These are phyloP conservation scores for Nephelium lappaceum DNA, from an alignment of 345 rosid genomes.

Conservation along the genomic window DNA sequence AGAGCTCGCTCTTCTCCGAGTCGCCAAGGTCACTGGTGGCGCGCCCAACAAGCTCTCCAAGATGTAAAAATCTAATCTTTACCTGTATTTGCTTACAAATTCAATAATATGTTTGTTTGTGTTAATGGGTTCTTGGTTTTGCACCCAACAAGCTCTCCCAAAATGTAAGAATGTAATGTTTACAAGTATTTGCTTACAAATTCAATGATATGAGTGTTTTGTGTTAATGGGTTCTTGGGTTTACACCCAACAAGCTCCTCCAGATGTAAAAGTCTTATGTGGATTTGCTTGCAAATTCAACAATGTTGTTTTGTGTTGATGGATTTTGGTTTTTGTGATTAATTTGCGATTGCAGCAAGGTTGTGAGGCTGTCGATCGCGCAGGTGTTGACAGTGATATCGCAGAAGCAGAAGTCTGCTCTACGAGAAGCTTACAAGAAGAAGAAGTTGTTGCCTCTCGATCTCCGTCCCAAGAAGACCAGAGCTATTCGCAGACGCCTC, in stretches of 20 bases:
- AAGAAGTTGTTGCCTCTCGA: constrained; percentile 59
- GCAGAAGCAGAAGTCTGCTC: constrained; percentile 50
- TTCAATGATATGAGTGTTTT: neutral
- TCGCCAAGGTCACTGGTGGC: constrained; percentile 69
- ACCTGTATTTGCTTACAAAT: neutral
- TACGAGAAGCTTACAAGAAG: constrained; percentile 52
- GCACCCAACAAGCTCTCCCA: constrained; percentile 67
- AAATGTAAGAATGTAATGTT: constrained; percentile 39
- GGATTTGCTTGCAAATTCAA: neutral
- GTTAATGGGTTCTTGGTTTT: constrained; percentile 49
- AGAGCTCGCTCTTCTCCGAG: constrained; percentile 67
- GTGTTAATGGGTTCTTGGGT: constrained; percentile 47
- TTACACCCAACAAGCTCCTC: constrained; percentile 67
- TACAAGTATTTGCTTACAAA: neutral
- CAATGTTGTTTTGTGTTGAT: neutral
- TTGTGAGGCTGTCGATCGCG: constrained; percentile 56
- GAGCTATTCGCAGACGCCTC: constrained; percentile 60
- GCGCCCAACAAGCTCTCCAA: constrained; percentile 72
- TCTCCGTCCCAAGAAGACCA: constrained; percentile 67
- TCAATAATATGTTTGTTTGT: neutral
- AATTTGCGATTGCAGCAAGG: constrained; percentile 40
- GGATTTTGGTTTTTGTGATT: neutral
- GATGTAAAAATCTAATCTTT: constrained; percentile 36
- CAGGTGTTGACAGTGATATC: constrained; percentile 57
- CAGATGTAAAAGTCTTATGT: constrained; percentile 35